Percentiles rank a stretch among this genome's conserved stretches.
Evolutionary conservation across 1,139 yeast species (phyloP).

Genomic region (Magnusiomyces clavatus): DNA sequence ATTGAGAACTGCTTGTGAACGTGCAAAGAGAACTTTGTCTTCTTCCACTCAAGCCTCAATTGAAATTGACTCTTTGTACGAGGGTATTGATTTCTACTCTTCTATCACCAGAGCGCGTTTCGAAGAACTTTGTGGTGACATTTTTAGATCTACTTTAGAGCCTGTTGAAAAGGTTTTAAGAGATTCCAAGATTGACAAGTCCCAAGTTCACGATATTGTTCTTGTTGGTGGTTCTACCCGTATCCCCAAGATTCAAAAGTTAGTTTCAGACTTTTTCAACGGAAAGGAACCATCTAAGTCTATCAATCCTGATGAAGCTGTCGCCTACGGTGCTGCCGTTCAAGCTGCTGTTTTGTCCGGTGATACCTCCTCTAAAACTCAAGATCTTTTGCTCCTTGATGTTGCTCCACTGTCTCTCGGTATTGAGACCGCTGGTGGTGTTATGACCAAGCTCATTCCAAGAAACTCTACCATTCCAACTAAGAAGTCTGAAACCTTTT

Average conservation of each 20-base stretch:
- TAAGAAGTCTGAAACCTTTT: constrained; percentile 89
- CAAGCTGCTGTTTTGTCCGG: constrained; percentile 92
- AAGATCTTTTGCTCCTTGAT: constrained; percentile 76
- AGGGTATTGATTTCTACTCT: constrained; percentile 95
- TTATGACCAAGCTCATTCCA: constrained; percentile 84
- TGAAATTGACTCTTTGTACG: constrained; percentile 94
- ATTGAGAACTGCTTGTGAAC: constrained; percentile 98
- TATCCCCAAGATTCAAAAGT: constrained; percentile 98
- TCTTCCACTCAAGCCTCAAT: constrained; percentile 94
- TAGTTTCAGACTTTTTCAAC: constrained; percentile 95
- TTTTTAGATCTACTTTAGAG: constrained; percentile 92
- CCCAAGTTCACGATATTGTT: constrained; percentile 90
- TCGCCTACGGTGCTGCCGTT: constrained; percentile 95
- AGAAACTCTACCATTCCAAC: constrained; percentile 92
- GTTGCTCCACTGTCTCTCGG: constrained; percentile 86
- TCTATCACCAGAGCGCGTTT: constrained; percentile 98
- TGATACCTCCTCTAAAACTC: constrained; percentile 73
- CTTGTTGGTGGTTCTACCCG: constrained; percentile 99
- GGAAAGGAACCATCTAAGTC: constrained; percentile 50
- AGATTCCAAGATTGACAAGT: constrained; percentile 89
- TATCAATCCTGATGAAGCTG: constrained; percentile 44
- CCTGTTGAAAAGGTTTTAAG: constrained; percentile 98
- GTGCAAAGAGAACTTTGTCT: constrained; percentile 98
- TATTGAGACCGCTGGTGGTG: constrained; percentile 95
- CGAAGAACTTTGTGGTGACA: constrained; percentile 93